These are phyloP conservation scores for Lobosporangium transversale DNA, from an alignment of 192 early-diverging fungal genomes.

Conservation along the genomic window DNA sequence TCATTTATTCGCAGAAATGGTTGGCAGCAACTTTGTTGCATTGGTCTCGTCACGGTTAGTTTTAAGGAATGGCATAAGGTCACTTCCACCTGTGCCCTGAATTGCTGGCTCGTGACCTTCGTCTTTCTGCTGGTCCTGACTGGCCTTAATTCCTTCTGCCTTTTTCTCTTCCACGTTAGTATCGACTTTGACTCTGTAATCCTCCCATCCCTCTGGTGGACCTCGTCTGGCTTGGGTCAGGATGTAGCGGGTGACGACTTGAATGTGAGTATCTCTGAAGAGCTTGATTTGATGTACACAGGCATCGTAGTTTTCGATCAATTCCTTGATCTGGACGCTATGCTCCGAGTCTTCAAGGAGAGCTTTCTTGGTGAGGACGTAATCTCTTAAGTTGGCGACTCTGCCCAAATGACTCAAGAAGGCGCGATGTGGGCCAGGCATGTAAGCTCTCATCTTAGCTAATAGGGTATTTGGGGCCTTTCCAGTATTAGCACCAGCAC, in stretches of 20 bases:
- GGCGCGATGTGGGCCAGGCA: constrained; percentile 85
- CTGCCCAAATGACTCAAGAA: constrained; percentile 80
- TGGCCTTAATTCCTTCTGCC: not conserved
- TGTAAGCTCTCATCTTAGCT: constrained; percentile 87
- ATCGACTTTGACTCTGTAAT: constrained; percentile 28
- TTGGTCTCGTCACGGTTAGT: constrained; percentile 37
- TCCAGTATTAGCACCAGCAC: constrained; percentile 18
- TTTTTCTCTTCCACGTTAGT: not conserved
- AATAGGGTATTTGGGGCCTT: constrained; percentile 70
- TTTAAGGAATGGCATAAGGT: constrained; percentile 89
- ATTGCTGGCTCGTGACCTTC: constrained; percentile 38
- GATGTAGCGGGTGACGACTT: constrained; percentile 94
- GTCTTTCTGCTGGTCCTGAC: not conserved
- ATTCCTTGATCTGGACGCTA: not conserved
- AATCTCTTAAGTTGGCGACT: constrained; percentile 71
- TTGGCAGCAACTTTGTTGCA: constrained; percentile 14
- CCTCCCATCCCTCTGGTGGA: constrained; percentile 45
- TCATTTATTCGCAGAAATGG: no score
- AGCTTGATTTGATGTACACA: constrained; percentile 82
- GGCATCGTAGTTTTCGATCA: constrained; percentile 73
- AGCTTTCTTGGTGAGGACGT: constrained; percentile 53
- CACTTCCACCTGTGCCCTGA: constrained; percentile 83
- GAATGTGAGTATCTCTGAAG: constrained; percentile 91
- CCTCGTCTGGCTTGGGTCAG: constrained; percentile 77
- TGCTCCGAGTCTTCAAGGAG: not conserved